Evolutionary conservation across 2,329 filamentous ascomycete species (phyloP), one percentile per base, ranked within the genome.

Genomic region (Diaporthe velutina): DNA sequence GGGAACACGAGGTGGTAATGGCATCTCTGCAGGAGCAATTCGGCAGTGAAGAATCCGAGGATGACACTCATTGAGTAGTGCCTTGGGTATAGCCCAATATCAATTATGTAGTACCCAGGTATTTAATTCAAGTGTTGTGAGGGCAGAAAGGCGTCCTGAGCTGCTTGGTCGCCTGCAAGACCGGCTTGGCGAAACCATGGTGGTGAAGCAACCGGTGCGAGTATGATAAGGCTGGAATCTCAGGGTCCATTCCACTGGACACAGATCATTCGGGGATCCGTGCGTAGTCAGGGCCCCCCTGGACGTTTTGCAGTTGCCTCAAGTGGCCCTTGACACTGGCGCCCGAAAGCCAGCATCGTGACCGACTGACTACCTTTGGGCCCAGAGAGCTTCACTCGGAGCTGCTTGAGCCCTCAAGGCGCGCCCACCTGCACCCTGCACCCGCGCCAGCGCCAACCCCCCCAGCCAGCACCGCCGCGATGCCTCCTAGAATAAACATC

Each of bases 401-500:
- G 70, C 70, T 61, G 55, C 52, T 60, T 35, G n/a, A 48, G 64
- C 72, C 52, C 67, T 54, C 72, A 71, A 73, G 72, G 72, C 64
- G 55, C 61, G 50, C 40, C 54, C 52, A 50, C 17, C 70, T 48
- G 28, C 60, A 66, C 28, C 40, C 40, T 66, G 60, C 64, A 68
- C 48, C 64, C 48, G 45, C 45, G 64, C 48, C 64, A 25, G 64
- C 64, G 45, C 33, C 33, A n/a, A n/a, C 33, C 6, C 9, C 8
- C 33, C 48, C 64, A 68, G 33, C 40, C 30, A 71, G 15, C 22
- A 68, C 68, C 70, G 76, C 79, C 84, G 84, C 80, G 82, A 93
- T 98, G 95, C 90, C 94, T 80, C 89, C 93, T 71, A 93, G 96
- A 87, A 90, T 98, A 85, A 98, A 97, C 82, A 93, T 98, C 77